A percentile compares a stretch with the other conserved stretches of the same genome.
These are phyloP conservation scores for Solanum virginianum DNA, from an alignment of 257 asterid genomes.

Conservation along the genomic window DNA sequence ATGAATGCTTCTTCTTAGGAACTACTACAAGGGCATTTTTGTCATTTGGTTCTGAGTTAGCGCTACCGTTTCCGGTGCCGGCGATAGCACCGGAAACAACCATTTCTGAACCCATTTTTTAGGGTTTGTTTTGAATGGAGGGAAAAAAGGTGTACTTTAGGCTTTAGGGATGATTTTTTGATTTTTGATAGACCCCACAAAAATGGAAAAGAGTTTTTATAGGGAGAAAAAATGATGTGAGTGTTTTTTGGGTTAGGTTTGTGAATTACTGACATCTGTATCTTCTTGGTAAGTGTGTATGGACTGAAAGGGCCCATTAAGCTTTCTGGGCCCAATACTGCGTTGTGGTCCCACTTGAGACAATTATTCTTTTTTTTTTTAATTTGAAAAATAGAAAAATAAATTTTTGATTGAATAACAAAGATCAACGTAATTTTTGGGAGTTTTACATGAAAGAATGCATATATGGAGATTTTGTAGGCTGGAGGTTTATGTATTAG, in stretches of 20 bases:
- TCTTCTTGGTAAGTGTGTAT: not conserved
- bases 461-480: too few species aligned
- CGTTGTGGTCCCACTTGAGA: not conserved
- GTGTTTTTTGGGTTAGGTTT: not conserved
- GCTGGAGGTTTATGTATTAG: too few species aligned
- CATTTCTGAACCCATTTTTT: conserved; percentile 7
- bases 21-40: not conserved
- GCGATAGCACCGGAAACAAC: not conserved
- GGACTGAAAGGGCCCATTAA: not conserved
- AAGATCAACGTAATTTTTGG: too few species aligned
- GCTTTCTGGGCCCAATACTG: not conserved
- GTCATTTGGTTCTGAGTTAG: not conserved
- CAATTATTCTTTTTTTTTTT: not conserved
- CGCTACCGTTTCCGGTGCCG: not conserved
- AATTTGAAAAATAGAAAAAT: not conserved
- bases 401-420: too few species aligned
- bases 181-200: not conserved
- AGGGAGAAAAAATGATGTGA: not conserved
- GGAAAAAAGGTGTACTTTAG: not conserved
- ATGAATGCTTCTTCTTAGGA: not conserved
- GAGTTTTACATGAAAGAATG: too few species aligned
- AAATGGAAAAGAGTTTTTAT: not conserved
- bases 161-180: not conserved
- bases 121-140: not conserved
- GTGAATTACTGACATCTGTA: not conserved